phyloP scores from a whole-genome alignment of 148 eudicot genomes.

The Nyssa sinensis region DNA sequence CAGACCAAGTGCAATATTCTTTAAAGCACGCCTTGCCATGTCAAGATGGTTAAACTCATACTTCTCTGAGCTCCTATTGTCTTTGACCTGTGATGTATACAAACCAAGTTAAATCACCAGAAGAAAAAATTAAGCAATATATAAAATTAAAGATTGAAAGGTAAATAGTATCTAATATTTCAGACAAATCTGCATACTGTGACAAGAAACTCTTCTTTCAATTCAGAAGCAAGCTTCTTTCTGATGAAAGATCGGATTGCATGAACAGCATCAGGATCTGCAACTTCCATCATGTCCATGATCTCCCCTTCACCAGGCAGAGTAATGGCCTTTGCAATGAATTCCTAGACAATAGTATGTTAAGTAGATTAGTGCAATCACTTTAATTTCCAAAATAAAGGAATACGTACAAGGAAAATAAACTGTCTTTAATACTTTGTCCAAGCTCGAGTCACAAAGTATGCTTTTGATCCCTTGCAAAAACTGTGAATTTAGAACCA shows the following conservation, averaged over 20 bases:
- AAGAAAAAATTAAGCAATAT: neutral
- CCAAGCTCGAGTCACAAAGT: conserved; percentile 64
- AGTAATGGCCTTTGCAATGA: conserved; percentile 82
- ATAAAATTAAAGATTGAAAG: too few relatives aligned
- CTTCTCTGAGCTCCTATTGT: conserved; percentile 69
- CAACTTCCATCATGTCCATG: conserved; percentile 97
- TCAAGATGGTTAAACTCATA: conserved; percentile 70
- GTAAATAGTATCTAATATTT: neutral
- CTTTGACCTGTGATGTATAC: conserved; percentile 56
- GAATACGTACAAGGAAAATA: neutral
- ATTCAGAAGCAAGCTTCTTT: conserved; percentile 82
- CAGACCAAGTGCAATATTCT: conserved; percentile 74
- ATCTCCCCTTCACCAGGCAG: conserved; percentile 93
- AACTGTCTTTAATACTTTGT: conserved; percentile 49
- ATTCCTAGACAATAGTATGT: conserved; percentile 49
- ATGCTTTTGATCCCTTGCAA: conserved; percentile 76
- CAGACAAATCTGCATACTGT: conserved; percentile 37
- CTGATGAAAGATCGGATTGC: conserved; percentile 76
- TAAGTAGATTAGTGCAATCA: neutral
- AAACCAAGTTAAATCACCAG: conserved; percentile 7
- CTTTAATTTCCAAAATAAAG: neutral
- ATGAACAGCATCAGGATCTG: conserved; percentile 98
- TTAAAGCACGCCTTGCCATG: conserved; percentile 90
- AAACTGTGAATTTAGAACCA: conserved; percentile 68
- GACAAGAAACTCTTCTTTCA: conserved; percentile 61